Percentiles rank a stretch among this genome's conserved stretches.
phyloP scores from a whole-genome alignment of 306 rosid genomes.

The Medicago arabica region DNA sequence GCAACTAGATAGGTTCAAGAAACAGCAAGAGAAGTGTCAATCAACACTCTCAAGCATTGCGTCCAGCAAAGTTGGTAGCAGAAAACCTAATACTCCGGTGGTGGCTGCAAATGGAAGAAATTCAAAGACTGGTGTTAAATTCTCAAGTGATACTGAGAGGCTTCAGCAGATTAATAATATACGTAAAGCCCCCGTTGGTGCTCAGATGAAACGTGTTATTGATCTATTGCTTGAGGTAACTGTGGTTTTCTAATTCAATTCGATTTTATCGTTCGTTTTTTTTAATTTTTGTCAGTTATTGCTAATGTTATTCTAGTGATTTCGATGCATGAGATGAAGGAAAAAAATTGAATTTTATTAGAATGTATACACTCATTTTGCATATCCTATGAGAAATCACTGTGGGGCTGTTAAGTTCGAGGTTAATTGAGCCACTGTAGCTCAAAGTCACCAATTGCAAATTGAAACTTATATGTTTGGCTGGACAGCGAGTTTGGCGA shows the following conservation, averaged over 20 bases:
- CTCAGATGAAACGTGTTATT: conserved; percentile 94
- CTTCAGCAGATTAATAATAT: conserved; percentile 87
- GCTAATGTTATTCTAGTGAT: background rate
- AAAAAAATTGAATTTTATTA: background rate
- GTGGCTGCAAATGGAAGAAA: conserved; percentile 49
- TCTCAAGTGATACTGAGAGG: conserved; percentile 91
- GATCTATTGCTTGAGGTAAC: conserved; percentile 76
- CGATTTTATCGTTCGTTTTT: background rate
- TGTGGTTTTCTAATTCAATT: background rate
- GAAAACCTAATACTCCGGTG: conserved; percentile 45
- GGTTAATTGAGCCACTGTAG: background rate
- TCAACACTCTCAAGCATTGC: conserved; percentile 73
- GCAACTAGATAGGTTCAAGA: conserved; percentile 67
- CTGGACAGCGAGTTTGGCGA: background rate
- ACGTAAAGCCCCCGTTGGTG: conserved; percentile 80
- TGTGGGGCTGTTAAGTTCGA: background rate
- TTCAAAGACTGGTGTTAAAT: conserved; percentile 67
- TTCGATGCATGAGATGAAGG: background rate
- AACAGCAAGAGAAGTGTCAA: conserved; percentile 76
- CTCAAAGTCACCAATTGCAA: background rate
- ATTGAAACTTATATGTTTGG: background rate
- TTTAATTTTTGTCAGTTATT: background rate
- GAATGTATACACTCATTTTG: background rate
- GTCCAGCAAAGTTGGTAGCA: conserved; percentile 46
- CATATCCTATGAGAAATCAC: background rate